These are phyloP conservation scores for Lasiosphaeria ovina DNA, from an alignment of 495 filamentous ascomycete genomes.

Conservation along the genomic window DNA sequence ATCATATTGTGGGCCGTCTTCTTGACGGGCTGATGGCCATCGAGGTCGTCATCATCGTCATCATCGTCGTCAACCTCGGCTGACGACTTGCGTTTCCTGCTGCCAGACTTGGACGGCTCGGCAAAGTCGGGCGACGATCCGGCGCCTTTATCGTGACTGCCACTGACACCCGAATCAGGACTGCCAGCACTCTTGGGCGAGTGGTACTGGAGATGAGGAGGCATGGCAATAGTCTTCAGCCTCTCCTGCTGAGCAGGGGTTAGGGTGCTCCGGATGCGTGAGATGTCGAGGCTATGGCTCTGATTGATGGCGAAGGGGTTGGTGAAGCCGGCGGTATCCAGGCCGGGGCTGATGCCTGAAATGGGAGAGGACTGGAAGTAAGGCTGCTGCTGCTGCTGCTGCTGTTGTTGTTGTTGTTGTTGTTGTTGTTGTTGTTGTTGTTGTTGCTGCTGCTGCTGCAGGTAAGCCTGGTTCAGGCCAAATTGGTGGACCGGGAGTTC, in stretches of 20 bases:
- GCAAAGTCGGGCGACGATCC: constrained; percentile 47
- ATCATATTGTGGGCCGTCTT: constrained; percentile 98
- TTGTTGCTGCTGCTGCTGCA: background rate
- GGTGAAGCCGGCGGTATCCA: constrained; percentile 13
- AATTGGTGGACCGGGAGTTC: constrained; percentile 27
- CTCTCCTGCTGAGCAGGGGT: constrained; percentile 54
- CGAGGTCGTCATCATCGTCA: constrained; percentile 49
- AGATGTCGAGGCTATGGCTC: constrained; percentile 14
- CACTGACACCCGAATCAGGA: constrained; percentile 41
- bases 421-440: background rate
- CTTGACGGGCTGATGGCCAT: constrained; percentile 74
- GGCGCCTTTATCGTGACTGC: constrained; percentile 38
- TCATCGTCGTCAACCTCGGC: constrained; percentile 48
- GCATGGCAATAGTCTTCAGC: constrained; percentile 56
- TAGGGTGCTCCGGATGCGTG: constrained; percentile 33
- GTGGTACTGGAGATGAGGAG: constrained; percentile 51
- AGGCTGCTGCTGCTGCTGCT: constrained; percentile 5
- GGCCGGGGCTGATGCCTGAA: constrained; percentile 14
- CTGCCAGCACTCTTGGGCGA: constrained; percentile 53
- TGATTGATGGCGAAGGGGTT: constrained; percentile 13
- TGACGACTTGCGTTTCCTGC: constrained; percentile 64
- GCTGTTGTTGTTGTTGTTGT: constrained; percentile 32
- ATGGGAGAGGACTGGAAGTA: constrained; percentile 22
- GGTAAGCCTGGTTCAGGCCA: constrained; percentile 22
- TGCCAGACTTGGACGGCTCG: constrained; percentile 46